A percentile compares a stretch with the other conserved stretches of the same genome.
These are phyloP conservation scores for Coemansia sp. DNA, from an alignment of 192 early-diverging fungal species.

Conservation along the genomic window DNA sequence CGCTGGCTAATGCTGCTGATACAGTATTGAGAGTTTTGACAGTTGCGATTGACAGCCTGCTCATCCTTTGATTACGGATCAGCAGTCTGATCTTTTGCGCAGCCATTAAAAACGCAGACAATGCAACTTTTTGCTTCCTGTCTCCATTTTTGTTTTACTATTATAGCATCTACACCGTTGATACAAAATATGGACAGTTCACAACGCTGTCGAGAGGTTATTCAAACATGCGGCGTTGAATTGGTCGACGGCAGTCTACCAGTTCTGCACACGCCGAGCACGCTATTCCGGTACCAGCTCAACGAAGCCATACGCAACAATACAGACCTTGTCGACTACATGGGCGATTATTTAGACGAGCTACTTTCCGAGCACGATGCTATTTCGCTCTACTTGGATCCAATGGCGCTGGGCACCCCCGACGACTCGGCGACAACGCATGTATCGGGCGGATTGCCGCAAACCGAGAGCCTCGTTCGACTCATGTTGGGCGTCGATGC, in stretches of 20 bases:
- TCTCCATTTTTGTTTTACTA: not conserved
- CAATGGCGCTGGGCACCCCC: constrained; percentile 1
- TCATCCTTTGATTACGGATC: too few relatives aligned
- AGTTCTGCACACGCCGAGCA: constrained; percentile 23
- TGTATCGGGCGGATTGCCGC: not conserved
- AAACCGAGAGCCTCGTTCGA: constrained; percentile 58
- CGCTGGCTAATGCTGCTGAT: too few relatives aligned
- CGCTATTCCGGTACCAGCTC: constrained; percentile 35
- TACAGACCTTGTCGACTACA: not conserved
- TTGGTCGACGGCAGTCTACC: constrained; percentile 7
- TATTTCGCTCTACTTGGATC: constrained; percentile 30
- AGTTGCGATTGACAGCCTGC: not conserved
- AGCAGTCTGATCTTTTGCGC: not conserved
- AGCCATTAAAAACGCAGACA: constrained; percentile 1
- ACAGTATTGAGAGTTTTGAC: not conserved
- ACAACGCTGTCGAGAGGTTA: constrained; percentile 7
- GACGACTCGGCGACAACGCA: not conserved
- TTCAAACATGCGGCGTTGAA: constrained; percentile 29
- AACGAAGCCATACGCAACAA: constrained; percentile 13
- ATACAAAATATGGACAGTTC: constrained; percentile 7
- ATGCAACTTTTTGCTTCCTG: not conserved
- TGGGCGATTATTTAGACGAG: constrained; percentile 27
- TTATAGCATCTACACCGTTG: not conserved
- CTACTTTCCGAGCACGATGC: constrained; percentile 28
- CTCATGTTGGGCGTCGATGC: constrained; percentile 59